phyloP scores from a whole-genome alignment of 805 yeast genomes.

The Yarrowia phangngaensis region DNA sequence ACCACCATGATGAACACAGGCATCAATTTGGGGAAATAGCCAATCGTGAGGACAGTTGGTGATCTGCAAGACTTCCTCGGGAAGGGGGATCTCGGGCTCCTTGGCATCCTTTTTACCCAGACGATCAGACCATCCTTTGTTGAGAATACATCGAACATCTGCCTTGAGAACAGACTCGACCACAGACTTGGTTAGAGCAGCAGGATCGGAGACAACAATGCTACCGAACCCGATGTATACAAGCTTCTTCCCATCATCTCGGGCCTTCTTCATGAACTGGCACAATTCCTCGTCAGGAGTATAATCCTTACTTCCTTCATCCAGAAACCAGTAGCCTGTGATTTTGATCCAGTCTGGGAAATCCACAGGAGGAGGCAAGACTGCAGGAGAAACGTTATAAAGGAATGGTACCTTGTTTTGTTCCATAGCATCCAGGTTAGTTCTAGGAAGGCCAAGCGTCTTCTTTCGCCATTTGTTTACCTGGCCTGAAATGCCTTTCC shows the following conservation, averaged over 20 bases:
- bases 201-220: constrained; percentile 82
- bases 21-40: constrained; percentile 85
- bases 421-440: constrained; percentile 65
- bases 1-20: constrained; percentile 97
- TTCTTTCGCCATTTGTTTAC: constrained; percentile 84
- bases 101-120: constrained; percentile 43
- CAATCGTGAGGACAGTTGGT: constrained; percentile 89
- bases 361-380: constrained; percentile 89
- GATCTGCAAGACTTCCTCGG: constrained; percentile 61
- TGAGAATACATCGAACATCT: constrained; percentile 79
- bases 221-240: constrained; percentile 96
- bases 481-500: constrained; percentile 88
- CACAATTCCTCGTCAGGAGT: constrained; percentile 57
- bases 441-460: constrained; percentile 58
- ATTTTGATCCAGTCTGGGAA: constrained; percentile 94
- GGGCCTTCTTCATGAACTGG: constrained; percentile 61
- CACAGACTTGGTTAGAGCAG: constrained; percentile 69
- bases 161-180: constrained; percentile 74
- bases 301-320: constrained; percentile 54
- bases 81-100: constrained; percentile 48
- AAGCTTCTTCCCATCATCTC: constrained; percentile 56
- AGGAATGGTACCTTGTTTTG: constrained; percentile 81
- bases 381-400: constrained; percentile 82
- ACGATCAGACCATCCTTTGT: constrained; percentile 94
- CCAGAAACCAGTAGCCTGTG: constrained; percentile 92